Base-by-base conservation (phyloP, 805 yeast species). In the Candida coleopterorum region DNA sequence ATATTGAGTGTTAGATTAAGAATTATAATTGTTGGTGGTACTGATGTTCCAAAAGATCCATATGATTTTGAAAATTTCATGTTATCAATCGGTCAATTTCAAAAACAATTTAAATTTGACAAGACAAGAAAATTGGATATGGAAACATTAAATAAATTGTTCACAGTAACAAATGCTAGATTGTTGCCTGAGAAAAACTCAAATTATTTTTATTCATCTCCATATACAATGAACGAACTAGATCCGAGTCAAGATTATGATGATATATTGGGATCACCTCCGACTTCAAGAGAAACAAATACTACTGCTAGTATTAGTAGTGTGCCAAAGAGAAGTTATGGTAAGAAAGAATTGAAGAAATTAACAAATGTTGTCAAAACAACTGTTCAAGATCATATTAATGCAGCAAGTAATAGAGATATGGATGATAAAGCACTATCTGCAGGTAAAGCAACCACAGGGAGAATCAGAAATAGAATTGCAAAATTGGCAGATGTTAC, bases 11-110 rank as follows among this genome's bases (percentile, higher is more conserved):
- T 85, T 32, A 75, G 87, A 45, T 52, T 90, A 25, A 78, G 86
- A 33, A 62, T 81, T 9, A 54, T 52, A 29, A 34, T 56, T 7
- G 43, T 53, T 35, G 62, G 62, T 9, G 60, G 62, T 10, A 52
- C 60, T 42, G 85, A 69, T 48, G 82, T 69, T 41, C 93, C 79
- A 12, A 84, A 86, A 50, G 97, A 93, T 52, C 90, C 95, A 0
- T 79, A 84, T 51, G 90, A 85, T 42, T 79, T 77, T 35, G 82
- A 79, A 36, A 72, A 72, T 33, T 83, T 90, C 48, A 72, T 78
- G 58, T 56, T 71, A 2, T 75, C 87, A 6, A 72, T 93, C 18
- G 76, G 77, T 2, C 81, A 77, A 41, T 90, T 89, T 55, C 97
- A 93, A 56, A 85, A 78, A 51, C 83, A 79, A 41, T 68, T 70